Base-by-base conservation (phyloP, 1,284 basidiomycete genomes). In the Ceratobasidium sp. region DNA sequence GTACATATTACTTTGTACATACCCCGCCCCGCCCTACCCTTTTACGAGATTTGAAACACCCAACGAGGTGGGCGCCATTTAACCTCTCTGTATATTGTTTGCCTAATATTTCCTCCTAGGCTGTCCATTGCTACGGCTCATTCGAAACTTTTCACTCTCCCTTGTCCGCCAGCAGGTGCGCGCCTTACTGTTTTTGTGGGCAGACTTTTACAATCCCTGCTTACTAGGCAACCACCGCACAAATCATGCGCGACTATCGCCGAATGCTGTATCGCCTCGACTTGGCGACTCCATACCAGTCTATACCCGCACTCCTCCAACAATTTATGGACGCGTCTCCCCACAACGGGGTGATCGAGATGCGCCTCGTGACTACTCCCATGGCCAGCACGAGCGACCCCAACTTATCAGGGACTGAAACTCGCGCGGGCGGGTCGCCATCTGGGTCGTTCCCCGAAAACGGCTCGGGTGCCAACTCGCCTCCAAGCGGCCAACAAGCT, bases 251-350 rank as follows among this genome's bases (percentile, higher is more conserved):
- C 22, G 69, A 72, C 58, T 72, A 72, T 41, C 69, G 69, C 46
- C 69, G 69, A 39, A 72, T 72, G 69, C 31, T 72, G 31, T 72
- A 72, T 43, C 69, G 69, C 41, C 58, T 72, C 4, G 69, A 72
- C 69, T 39, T 72, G 69, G 69, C 69, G 2, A 73, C 69, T n/a
- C 48, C 69, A 19, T 73, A 73, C 54, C 69, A 62, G 34, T 73
- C 69, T 6, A 73, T 73, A 24, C 69, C 69, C 16, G 69, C 69
- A 8, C 58, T 73, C 34, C 58, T 73, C 48, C 69, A 73, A 13
- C 69, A 73, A 22, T 73, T 73, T 29, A 73, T 73, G 69, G 69
- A 73, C 58, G 58, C 58, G 9, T 62, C 69, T 34, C 58, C 69
- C 8, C 53, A 62, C 59, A 62, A 53, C 24, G 69, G 69, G 5